Evolutionary conservation across 2,329 filamentous ascomycete genomes (phyloP), one percentile per base, ranked within the genome.

Genomic region (Cercospora zeae-maydis): DNA sequence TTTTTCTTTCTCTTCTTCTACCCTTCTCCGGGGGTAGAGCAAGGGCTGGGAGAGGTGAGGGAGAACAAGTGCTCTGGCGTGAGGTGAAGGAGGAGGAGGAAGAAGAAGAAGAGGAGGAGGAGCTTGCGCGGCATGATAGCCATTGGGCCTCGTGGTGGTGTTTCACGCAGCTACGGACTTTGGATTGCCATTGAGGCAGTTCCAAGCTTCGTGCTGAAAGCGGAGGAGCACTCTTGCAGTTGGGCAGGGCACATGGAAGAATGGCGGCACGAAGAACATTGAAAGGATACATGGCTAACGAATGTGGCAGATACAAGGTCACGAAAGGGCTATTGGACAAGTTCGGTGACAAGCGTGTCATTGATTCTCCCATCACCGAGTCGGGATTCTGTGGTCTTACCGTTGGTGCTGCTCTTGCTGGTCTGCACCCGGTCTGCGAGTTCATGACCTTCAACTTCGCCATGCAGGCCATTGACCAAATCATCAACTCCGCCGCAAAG

Each of bases 401-500:
- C 59, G 89, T 98, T 69, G 95, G 95, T 80, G 92, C 95, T 77
- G 95, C 95, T 66, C 86, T 99, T 73, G 93, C 92, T 77, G 95
- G 95, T 70, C 85, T 99, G 72, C 90, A 96, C 82, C 95, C 95
- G 66, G 86, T 99, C 72, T 95, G 90, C 86, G 95, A 99, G 83
- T 99, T 99, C 86, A 99, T 99, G 95, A 99, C 95, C 75, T 98
- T 96, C 88, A 99, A 99, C 87, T 98, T 98, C 78, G 93, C 95
- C 79, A 99, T 99, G 95, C 95, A 99, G 83, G 92, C 95, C 77
- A 99, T 99, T 80, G 95, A 99, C 79, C 95, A 99, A 80, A 91
- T 99, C 77, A 93, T 99, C 87, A 99, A 99, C 88, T 98, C 93
- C 55, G 95, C 84, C 72, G 95, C 92, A 76, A 99, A 99, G 86